These are phyloP conservation scores for Citrullus colocynthis DNA, from an alignment of 306 rosid species.

Conservation along the genomic window DNA sequence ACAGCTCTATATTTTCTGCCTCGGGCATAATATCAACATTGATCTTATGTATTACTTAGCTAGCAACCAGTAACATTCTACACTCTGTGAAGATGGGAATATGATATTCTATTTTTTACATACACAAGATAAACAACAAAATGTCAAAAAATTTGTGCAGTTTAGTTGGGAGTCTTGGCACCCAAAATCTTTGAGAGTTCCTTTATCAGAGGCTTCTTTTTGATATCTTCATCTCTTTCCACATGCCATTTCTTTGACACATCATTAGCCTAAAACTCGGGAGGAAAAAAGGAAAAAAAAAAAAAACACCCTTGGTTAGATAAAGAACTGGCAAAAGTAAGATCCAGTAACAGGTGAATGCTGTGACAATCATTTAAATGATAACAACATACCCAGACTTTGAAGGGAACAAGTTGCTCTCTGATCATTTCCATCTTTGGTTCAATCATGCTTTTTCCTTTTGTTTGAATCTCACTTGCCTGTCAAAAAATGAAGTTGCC, in stretches of 20 bases:
- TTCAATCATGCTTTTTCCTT: constrained; percentile 45
- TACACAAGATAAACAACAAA: not conserved
- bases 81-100: not conserved
- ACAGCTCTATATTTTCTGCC: not conserved
- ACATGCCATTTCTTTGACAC: constrained; percentile 59
- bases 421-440: constrained; percentile 46
- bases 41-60: not conserved
- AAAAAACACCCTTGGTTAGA: not conserved
- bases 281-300: not conserved
- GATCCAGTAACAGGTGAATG: constrained; percentile 13
- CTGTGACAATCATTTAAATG: not conserved
- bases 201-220: constrained; percentile 59
- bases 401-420: constrained; percentile 49
- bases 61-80: not conserved
- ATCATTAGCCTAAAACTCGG: constrained; percentile 48
- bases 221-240: constrained; percentile 38
- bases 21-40: not conserved
- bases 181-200: constrained; percentile 47
- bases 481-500: constrained; percentile 19
- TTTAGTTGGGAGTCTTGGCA: constrained; percentile 36
- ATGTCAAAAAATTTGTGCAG: not conserved
- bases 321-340: not conserved
- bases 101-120: not conserved
- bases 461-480: constrained; percentile 46
- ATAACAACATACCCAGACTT: constrained; percentile 45